These are phyloP conservation scores for Simplicillium sp. DNA, from an alignment of 2,329 filamentous ascomycete genomes.

Conservation along the genomic window DNA sequence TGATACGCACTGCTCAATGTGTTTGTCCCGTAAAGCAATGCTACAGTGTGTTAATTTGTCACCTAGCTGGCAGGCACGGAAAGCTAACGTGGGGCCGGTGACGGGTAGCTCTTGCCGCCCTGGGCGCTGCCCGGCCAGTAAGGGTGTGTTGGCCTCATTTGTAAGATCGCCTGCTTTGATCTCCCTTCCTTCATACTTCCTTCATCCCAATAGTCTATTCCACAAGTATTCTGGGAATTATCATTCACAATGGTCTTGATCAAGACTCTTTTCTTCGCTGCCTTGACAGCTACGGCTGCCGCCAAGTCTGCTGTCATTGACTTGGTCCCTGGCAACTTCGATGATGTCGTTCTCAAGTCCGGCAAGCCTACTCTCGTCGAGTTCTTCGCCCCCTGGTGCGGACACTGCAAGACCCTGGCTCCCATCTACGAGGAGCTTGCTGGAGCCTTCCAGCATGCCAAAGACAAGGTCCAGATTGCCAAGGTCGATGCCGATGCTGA, in stretches of 20 bases:
- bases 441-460: slow-evolving; percentile 59
- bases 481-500: slow-evolving; percentile 95
- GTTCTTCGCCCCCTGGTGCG: slow-evolving; percentile 98
- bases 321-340: slow-evolving; percentile 84
- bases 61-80: slow-evolving; percentile 4
- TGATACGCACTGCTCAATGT: no score
- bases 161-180: no score
- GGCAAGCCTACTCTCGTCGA: slow-evolving; percentile 94
- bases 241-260: slow-evolving; percentile 41
- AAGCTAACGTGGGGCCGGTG: slow-evolving; percentile 12
- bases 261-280: slow-evolving; percentile 50
- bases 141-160: no score
- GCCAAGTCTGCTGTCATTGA: slow-evolving; percentile 82
- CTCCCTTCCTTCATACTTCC: no score
- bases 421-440: slow-evolving; percentile 92
- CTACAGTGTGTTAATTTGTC: no score
- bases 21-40: no score
- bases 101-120: neutral
- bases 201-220: no score
- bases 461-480: slow-evolving; percentile 70
- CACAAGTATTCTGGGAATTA: neutral
- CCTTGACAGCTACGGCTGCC: slow-evolving; percentile 44
- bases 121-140: no score
- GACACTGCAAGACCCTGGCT: slow-evolving; percentile 96
- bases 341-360: slow-evolving; percentile 77